Percentiles rank a stretch among this genome's conserved stretches.
These are phyloP conservation scores for Strobilomyces confusus DNA, from an alignment of 768 basidiomycete genomes.

Conservation along the genomic window DNA sequence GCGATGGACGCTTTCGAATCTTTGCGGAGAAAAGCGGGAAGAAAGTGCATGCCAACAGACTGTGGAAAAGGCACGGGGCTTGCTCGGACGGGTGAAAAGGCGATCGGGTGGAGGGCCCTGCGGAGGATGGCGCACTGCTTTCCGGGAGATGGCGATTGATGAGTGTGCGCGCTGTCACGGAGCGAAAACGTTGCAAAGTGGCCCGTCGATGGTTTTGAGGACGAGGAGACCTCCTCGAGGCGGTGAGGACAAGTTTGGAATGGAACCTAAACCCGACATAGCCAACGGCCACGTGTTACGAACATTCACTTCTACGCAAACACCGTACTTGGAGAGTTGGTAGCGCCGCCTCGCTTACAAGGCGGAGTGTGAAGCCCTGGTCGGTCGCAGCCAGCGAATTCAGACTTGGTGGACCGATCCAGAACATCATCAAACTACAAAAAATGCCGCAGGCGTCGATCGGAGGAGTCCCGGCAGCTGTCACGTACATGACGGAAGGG, in stretches of 20 bases:
- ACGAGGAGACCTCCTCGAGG: constrained; percentile 19
- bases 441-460: background rate
- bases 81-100: background rate
- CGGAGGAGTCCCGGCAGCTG: background rate
- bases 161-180: background rate
- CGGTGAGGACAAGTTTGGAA: constrained; percentile 4
- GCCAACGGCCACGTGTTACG: constrained; percentile 4
- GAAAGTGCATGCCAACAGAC: constrained; percentile 21
- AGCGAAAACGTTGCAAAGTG: constrained; percentile 13
- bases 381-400: too few species aligned
- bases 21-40: constrained; percentile 27
- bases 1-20: constrained; percentile 22
- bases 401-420: too few species aligned
- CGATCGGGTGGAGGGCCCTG: constrained; percentile 10
- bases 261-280: background rate
- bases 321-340: too few species aligned
- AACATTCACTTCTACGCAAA: too few species aligned
- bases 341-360: too few species aligned
- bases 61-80: constrained; percentile 1
- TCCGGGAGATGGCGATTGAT: constrained; percentile 2
- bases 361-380: too few species aligned
- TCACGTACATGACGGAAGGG: background rate
- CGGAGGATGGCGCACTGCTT: constrained; percentile 15
- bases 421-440: too few species aligned
- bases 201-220: constrained; percentile 8